A percentile compares a stretch with the other conserved stretches of the same genome.
Conservation (phyloP, 257 asterid genomes). For the Solanum pimpinellifolium region DNA sequence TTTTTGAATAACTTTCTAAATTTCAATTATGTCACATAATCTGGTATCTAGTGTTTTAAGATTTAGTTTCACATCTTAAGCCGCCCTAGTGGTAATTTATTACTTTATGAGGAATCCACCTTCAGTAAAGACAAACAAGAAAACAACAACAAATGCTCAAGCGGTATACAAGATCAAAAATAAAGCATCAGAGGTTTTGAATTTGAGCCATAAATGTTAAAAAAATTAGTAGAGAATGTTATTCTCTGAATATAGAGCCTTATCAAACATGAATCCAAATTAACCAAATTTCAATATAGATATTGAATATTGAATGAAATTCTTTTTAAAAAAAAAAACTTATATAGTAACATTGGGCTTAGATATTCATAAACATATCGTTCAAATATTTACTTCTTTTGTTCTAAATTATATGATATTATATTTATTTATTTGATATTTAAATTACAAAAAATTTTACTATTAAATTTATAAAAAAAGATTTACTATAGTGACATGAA, state of each 20-base stretch:
- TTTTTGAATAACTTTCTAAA: no score
- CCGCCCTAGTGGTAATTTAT: neutral
- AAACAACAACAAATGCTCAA: neutral
- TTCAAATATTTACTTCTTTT: neutral
- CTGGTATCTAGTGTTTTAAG: no score
- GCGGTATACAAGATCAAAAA: neutral
- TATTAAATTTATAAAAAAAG: neutral
- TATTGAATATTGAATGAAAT: no score
- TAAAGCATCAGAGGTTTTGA: fast-evolving
- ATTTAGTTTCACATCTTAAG: neutral
- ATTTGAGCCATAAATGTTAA: no score
- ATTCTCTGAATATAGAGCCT: no score
- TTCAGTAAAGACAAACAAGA: neutral
- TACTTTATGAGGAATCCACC: neutral
- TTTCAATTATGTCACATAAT: no score
- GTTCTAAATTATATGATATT: neutral
- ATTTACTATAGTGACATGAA: no score
- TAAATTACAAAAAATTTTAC: neutral
- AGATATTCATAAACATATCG: neutral
- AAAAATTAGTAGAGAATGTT: no score
- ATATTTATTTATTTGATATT: neutral
- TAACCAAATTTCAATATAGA: no score
- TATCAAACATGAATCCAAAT: no score
- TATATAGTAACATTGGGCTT: neutral
- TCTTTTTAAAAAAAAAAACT: neutral